Evolutionary conservation across 176 grass and related monocot species (phyloP).

Genomic region (Raddia distichophylla): DNA sequence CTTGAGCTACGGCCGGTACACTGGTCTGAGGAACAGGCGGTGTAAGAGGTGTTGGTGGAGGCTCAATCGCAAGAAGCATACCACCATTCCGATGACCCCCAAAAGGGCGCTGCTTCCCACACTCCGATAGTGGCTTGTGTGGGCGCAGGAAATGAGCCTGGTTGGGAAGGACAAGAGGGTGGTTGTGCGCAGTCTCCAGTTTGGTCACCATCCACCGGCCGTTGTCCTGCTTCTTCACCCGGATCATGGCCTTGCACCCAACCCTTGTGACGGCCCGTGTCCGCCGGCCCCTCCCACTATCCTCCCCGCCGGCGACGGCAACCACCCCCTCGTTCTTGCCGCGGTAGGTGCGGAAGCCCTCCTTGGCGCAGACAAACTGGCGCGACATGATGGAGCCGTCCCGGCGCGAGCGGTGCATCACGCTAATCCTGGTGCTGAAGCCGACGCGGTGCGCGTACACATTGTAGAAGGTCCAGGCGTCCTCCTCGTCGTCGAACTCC

Average conservation of each 20-base stretch:
- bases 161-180: constrained; percentile 48
- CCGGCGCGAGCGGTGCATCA: constrained; percentile 68
- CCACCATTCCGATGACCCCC: constrained; percentile 32
- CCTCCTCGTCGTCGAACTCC: constrained; percentile 75
- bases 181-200: constrained; percentile 70
- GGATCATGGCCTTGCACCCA: constrained; percentile 83
- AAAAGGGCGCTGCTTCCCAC: constrained; percentile 48
- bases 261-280: constrained; percentile 72
- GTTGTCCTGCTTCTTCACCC: constrained; percentile 71
- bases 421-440: constrained; percentile 73
- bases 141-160: constrained; percentile 53
- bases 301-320: background rate
- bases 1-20: background rate
- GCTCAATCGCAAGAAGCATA: constrained; percentile 40
- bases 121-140: constrained; percentile 63
- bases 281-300: constrained; percentile 42
- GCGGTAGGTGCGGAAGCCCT: constrained; percentile 74
- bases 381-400: constrained; percentile 74
- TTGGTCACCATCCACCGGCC: constrained; percentile 66
- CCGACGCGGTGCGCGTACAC: constrained; percentile 70
- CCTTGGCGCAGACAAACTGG: constrained; percentile 77
- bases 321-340: constrained; percentile 47
- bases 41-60: constrained; percentile 1
- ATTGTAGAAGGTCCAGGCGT: constrained; percentile 72
- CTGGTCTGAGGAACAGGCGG: background rate